These are phyloP conservation scores for Trametes meyenii DNA, from an alignment of 768 basidiomycete genomes.

Conservation along the genomic window DNA sequence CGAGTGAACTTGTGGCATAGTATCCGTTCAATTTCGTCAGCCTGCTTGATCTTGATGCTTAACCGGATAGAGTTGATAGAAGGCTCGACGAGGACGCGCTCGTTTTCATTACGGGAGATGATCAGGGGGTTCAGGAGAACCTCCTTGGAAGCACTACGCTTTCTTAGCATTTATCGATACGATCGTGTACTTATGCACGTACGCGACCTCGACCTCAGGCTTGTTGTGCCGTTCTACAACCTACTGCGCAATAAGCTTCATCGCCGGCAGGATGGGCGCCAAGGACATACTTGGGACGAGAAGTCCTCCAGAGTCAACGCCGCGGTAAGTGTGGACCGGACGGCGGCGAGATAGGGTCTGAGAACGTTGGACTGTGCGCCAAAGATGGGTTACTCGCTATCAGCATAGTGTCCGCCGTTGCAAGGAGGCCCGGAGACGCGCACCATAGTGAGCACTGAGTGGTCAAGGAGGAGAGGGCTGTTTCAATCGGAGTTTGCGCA, in stretches of 20 bases:
- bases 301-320: conserved; percentile 98
- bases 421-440: conserved; percentile 9
- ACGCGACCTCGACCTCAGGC: conserved; percentile 93
- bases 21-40: conserved; percentile 97
- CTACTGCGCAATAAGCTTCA: conserved; percentile 42
- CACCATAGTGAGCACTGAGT: conserved; percentile 23
- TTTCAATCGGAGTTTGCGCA: conserved; percentile 26
- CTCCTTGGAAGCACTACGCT: conserved; percentile 81
- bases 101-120: conserved; percentile 97
- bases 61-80: conserved; percentile 96
- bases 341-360: conserved; percentile 93
- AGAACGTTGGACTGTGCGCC: conserved; percentile 83
- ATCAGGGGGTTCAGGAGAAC: conserved; percentile 91
- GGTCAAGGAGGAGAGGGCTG: conserved; percentile 16
- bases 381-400: not conserved
- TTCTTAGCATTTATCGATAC: not conserved
- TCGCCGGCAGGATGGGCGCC: conserved; percentile 3
- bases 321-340: conserved; percentile 95
- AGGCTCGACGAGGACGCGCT: conserved; percentile 95
- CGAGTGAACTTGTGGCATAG: conserved; percentile 97
- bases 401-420: not conserved
- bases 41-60: conserved; percentile 98
- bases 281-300: conserved; percentile 78
- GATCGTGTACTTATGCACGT: conserved; percentile 4
- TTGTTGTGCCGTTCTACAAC: conserved; percentile 97